Base-by-base conservation (phyloP, 2,329 filamentous ascomycete species). In the Fusarium keratoplasticum region DNA sequence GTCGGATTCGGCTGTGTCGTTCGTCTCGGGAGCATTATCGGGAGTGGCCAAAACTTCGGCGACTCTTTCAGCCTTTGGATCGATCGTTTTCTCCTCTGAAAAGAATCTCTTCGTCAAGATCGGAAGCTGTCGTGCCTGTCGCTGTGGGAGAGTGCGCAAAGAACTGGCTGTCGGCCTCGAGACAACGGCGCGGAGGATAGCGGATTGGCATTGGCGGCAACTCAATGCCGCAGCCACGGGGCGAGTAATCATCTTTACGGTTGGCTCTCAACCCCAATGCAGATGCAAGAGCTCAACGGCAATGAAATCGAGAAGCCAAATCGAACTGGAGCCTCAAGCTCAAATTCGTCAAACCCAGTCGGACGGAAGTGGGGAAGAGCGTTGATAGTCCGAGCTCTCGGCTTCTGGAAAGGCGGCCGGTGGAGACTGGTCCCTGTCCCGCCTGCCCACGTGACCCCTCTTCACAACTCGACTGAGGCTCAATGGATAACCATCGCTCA, bases 121-220 rank as follows among this genome's bases (percentile, higher is more conserved):
- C 31, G 73, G 71, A n/a, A 75, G 59, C 20, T 61, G 68, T 61
- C 71, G 66, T 40, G 67, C 52, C 20, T 70, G 73, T 11, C 61
- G 77, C 14, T 67, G 74, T 31, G 76, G 75, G 33, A 81, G 70
- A 31, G 44, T 74, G 50, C 75, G 77, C 66, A 80, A 67, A 58
- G 61, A 64, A 40, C 38, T 74, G 44, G 73, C 64, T n/a, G 75
- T 58, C 42, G 74, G 65, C 31, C 69, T 72, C 22, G 76, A 75
- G 3, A 77, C 67, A 16, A 83, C 72, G 16, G 81, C 81, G 60
- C 79, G 72, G 31, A 82, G 47, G 14, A 83, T 75, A 25, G 77
- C 69, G 9, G 70, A 77, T 65, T 80, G 79, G 38, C 81, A 83
- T 27, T 78, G 76, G 18, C 77, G 78, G 33, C 82, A 83, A 60